Percentiles rank a stretch among this genome's conserved stretches.
These are phyloP conservation scores for Halophytophthora polymorphica DNA, from an alignment of 352 stramenopile species.

Conservation along the genomic window DNA sequence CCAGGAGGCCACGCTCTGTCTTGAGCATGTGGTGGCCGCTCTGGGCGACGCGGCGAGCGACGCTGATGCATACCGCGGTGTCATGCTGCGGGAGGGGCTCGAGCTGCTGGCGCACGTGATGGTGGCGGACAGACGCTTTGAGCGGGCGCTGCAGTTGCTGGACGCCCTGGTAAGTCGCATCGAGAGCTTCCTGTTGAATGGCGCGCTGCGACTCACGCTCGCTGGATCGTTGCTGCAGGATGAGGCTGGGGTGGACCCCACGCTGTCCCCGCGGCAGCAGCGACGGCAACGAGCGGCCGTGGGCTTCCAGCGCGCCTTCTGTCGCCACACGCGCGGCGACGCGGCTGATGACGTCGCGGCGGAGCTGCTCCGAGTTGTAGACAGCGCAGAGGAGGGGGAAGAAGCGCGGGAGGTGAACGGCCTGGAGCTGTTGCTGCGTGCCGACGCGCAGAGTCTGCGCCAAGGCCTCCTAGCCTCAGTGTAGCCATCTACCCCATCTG, in stretches of 20 bases:
- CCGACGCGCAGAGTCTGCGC: slow-evolving; percentile 14
- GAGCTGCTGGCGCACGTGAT: slow-evolving; percentile 47
- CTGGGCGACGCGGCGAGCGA: slow-evolving; percentile 4
- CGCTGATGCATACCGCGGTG: slow-evolving; percentile 10
- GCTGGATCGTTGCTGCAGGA: slow-evolving; percentile 2
- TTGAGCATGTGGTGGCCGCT: slow-evolving; percentile 27
- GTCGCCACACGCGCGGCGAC: slow-evolving; percentile 24
- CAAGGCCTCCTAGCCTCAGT: slow-evolving; percentile 10
- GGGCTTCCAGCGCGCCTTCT: slow-evolving; percentile 34
- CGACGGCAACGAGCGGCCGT: slow-evolving; percentile 18
- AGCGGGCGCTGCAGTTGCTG: slow-evolving; percentile 24
- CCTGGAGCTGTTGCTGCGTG: slow-evolving; percentile 19
- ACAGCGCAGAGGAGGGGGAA: not conserved
- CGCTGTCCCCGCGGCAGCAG: not conserved
- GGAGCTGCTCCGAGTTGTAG: slow-evolving; percentile 11
- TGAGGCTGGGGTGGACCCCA: not conserved
- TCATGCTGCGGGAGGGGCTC: slow-evolving; percentile 29
- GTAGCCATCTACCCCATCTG: slow-evolving; percentile 2
- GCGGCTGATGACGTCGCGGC: not conserved
- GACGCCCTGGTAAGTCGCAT: slow-evolving; percentile 15
- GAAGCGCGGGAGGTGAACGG: slow-evolving; percentile 1
- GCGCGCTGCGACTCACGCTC: not conserved
- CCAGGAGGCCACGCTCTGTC: slow-evolving; percentile 25
- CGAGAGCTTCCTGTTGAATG: not conserved
- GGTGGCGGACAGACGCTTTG: slow-evolving; percentile 18